Base-by-base conservation (phyloP, 2,329 filamentous ascomycete genomes). In the Phyllosticta citrichinensis region DNA sequence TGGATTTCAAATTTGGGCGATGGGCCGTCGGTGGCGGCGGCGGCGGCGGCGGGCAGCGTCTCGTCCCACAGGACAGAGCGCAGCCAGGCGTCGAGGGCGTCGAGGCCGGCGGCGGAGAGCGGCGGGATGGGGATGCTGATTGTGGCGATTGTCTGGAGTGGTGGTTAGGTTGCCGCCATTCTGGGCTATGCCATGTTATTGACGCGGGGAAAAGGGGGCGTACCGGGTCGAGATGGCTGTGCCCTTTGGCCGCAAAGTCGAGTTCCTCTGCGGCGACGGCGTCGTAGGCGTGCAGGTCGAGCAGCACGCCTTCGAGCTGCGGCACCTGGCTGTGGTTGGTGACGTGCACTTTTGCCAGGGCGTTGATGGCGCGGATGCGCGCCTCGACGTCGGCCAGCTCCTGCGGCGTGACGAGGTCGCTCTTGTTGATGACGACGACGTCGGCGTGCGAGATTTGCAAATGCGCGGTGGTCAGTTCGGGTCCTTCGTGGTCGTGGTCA, bases 371-470 rank as follows among this genome's bases (percentile, higher is more conserved):
- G 60, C 81, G 78, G 58, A 97, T 86, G 54, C 94, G 83, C 17
- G 83, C 79, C 64, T 80, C 81, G 8, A 97, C 89, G 0, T 71
- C 74, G n/a, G 83, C 75, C 0, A 97, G 80, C 67, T 96, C 85
- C 6, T 82, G 76, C 1, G 81, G 72, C 5, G 81, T 83, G 3
- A 97, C 91, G 3, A 97, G 79, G 70, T 99, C 94, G 2, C 87
- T 81, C 74, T 99, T 99, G 77, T 99, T 99, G 67, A 99, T 84
- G 50, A 99, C 84, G 53, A 99, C 83, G 9, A 97, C 91, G 74
- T 99, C 94, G 6, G 94, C 94, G 69, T 99, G 93, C 1, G 91
- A 97, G 63, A 99, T 96, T 69, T 99, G 94, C 55, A 97, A 82
- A 73, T 99, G 94, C 0, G 94, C 94, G 2, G 90, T 96, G 0